Conservation (phyloP, 306 rosid genomes). For the Luffa acutangula region DNA sequence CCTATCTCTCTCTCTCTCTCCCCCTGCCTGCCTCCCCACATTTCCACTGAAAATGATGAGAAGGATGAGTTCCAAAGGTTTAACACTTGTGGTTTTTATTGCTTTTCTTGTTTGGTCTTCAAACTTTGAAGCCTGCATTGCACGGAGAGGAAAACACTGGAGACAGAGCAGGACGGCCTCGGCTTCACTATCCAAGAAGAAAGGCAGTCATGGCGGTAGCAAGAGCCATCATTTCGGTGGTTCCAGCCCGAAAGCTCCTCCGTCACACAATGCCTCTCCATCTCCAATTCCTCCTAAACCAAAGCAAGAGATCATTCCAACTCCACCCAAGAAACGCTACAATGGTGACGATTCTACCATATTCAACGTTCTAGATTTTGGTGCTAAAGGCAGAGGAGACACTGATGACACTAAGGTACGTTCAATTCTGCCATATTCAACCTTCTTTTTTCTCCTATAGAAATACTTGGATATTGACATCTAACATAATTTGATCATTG, state of each 20-base stretch:
- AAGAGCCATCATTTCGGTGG: constrained; percentile 35
- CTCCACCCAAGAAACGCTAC: constrained; percentile 30
- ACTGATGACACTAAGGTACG: constrained; percentile 83
- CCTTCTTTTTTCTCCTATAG: neutral
- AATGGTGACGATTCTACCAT: constrained; percentile 26
- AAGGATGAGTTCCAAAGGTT: constrained; percentile 41
- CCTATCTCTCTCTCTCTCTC: constrained; percentile 5
- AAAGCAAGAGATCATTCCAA: constrained; percentile 24
- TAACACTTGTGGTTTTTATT: constrained; percentile 41
- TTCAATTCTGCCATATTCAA: neutral
- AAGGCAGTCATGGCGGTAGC: constrained; percentile 32
- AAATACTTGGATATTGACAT: neutral
- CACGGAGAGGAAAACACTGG: constrained; percentile 89
- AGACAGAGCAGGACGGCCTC: constrained; percentile 43
- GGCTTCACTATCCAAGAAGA: constrained; percentile 52
- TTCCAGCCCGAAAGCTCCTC: constrained; percentile 37
- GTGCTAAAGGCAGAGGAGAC: constrained; percentile 83
- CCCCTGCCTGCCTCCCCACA: neutral
- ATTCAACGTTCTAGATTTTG: constrained; percentile 68
- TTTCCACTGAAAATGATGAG: constrained; percentile 33
- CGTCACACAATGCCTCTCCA: constrained; percentile 16
- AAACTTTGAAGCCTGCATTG: constrained; percentile 76
- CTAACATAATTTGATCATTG: neutral
- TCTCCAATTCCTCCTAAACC: constrained; percentile 27
- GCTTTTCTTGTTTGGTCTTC: constrained; percentile 57